Evolutionary conservation across 2,329 filamentous ascomycete species (phyloP), one percentile per base, ranked within the genome.

Genomic region (Ceratocystis diversiconidia): DNA sequence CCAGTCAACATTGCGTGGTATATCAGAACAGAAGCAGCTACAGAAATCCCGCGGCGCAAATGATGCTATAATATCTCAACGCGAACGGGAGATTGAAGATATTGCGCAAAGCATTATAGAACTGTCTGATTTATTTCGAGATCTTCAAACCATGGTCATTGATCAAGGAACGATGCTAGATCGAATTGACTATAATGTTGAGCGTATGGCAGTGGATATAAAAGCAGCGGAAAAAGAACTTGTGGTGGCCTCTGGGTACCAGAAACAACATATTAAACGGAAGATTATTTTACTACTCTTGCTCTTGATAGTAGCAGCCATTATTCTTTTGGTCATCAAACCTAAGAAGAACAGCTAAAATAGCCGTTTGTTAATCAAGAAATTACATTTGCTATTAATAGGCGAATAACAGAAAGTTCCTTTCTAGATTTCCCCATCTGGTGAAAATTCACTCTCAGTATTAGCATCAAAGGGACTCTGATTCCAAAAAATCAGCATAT

Each of bases 31-130:
- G 71, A 82, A 82, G 70, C 81, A 83, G 66, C 77, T 88, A 36
- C 84, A 67, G n/a, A 64, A 65, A 63, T 41, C 57, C 10, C 66
- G 63, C n/a, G 63, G 66, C 19, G 66, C 66, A 86, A 91, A 95
- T 72, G 92, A 97, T 73, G 80, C 86, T 2, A 85, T 85, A 46
- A 97, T 99, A 70, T 84, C 87, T 68, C 94, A 97, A 74, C 89
- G 94, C 69, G 94, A 99, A 76, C 86, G 89, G 50, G 94, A 97
- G 75, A 99, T 99, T 71, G 95, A 95, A 73, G 92, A 96, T 71
- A 99, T 99, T 69, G 94, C 94, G 1, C 92, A 96, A 73, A 92
- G 94, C 66, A 97, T 99, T 75, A 97, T 99, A 72, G 92, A 97
- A 73, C 79, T 99, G 6, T 90, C 92, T 3, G 94, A 96, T 74